Conservation (phyloP, 148 eudicot genomes). For the Pouteria glomerata region DNA sequence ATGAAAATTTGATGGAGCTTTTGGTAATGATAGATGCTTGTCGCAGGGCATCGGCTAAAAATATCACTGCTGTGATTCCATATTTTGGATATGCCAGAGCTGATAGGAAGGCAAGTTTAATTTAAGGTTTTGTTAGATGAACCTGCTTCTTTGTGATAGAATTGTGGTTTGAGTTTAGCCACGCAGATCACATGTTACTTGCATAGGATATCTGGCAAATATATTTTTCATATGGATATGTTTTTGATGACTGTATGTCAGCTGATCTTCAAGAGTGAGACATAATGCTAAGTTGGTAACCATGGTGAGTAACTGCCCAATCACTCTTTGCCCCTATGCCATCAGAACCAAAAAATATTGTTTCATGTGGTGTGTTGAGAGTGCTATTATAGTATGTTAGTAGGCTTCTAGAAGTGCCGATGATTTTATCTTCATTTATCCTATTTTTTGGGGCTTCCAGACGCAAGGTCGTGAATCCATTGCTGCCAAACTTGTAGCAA, state of each 20-base stretch:
- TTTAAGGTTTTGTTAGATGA: background rate
- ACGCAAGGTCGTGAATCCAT: conserved; percentile 97
- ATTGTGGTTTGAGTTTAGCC: background rate
- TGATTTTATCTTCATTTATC: background rate
- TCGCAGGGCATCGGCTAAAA: conserved; percentile 92
- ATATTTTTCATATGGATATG: background rate
- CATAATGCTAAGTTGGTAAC: background rate
- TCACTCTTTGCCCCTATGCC: background rate
- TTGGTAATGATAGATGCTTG: conserved; percentile 94
- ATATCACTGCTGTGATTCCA: conserved; percentile 91
- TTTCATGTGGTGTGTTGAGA: background rate
- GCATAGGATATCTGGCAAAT: background rate
- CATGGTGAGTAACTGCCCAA: background rate
- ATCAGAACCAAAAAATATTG: conserved; percentile 1
- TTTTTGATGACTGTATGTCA: background rate
- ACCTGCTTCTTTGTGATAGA: background rate
- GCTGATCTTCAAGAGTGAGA: background rate
- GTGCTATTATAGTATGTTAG: background rate
- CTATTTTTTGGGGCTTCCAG: conserved; percentile 33
- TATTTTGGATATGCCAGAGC: conserved; percentile 99
- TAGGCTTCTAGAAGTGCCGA: background rate
- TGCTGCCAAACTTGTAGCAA: conserved; percentile 93
- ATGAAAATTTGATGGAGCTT: conserved; percentile 96
- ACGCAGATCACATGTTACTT: background rate
- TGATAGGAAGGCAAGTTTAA: conserved; percentile 70